Evolutionary conservation across 2,329 filamentous ascomycete genomes (phyloP).

Genomic region (Fusarium fracticaudum): DNA sequence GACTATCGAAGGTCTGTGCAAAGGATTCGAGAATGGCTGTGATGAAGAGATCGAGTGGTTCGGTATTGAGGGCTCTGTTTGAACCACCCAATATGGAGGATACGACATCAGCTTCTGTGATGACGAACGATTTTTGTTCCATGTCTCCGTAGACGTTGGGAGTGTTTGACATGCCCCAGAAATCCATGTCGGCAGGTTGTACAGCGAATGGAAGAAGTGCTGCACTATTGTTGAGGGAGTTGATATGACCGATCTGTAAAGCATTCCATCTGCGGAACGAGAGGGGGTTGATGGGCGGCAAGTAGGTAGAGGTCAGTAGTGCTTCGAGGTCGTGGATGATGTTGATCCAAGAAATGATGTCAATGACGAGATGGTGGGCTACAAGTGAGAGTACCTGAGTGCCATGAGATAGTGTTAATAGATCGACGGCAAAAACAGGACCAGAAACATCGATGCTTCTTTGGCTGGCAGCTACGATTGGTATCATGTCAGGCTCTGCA

Average conservation of each 20-base stretch:
- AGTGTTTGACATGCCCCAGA: conserved; percentile 29
- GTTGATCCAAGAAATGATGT: conserved; percentile 58
- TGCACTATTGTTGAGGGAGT: not conserved
- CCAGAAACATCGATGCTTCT: not conserved
- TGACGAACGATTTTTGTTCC: not conserved
- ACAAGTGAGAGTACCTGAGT: conserved; percentile 45
- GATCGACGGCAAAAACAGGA: conserved; percentile 8
- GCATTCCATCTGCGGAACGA: conserved; percentile 52
- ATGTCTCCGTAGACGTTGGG: conserved; percentile 21
- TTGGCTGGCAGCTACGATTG: conserved; percentile 2
- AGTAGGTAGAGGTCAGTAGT: conserved; percentile 41
- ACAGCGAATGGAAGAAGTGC: conserved; percentile 6
- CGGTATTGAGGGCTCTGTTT: conserved; percentile 47
- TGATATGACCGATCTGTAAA: conserved; percentile 47
- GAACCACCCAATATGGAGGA: conserved; percentile 34
- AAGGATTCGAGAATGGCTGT: conserved; percentile 50
- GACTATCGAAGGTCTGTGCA: conserved; percentile 45
- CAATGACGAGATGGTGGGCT: conserved; percentile 52
- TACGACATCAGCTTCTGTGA: not conserved
- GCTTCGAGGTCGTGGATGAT: conserved; percentile 56
- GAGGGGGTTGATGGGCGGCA: conserved; percentile 35
- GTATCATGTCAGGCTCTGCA: not conserved
- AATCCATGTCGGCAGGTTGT: conserved; percentile 13
- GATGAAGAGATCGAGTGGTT: conserved; percentile 52
- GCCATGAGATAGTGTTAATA: not conserved